Conservation (phyloP, 2,329 filamentous ascomycete genomes). For the Trichoderma sp. region DNA sequence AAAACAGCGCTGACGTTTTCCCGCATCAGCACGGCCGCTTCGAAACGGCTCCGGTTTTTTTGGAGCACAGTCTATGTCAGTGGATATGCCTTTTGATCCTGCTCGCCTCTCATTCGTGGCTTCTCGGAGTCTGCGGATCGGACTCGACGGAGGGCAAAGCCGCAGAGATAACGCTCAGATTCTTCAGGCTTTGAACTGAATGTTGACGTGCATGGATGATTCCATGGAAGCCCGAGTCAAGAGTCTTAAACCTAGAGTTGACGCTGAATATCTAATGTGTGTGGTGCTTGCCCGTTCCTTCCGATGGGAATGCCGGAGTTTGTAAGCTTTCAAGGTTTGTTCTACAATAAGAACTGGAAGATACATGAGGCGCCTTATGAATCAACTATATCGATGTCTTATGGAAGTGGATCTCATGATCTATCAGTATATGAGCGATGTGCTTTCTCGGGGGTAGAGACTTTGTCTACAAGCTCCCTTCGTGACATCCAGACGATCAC, state of each 20-base stretch:
- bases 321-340: too few species aligned
- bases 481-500: too few species aligned
- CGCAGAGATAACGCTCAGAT: too few species aligned
- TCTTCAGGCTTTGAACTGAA: too few species aligned
- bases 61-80: neutral
- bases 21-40: slow-evolving; percentile 3
- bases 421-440: too few species aligned
- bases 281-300: slow-evolving; percentile 17
- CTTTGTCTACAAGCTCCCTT: too few species aligned
- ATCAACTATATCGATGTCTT: too few species aligned
- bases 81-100: neutral
- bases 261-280: neutral
- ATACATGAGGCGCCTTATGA: too few species aligned
- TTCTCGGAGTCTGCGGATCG: slow-evolving; percentile 12
- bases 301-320: slow-evolving; percentile 5
- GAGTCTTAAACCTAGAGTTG: neutral
- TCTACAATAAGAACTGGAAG: too few species aligned
- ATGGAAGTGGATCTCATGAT: too few species aligned
- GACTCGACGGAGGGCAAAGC: too few species aligned
- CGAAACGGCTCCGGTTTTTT: neutral
- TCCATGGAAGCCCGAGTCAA: slow-evolving; percentile 15
- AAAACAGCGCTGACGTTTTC: neutral
- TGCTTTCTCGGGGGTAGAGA: too few species aligned
- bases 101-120: neutral
- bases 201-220: neutral